These are phyloP conservation scores for Macrocystidia cucumis DNA, from an alignment of 1,284 basidiomycete species.

Conservation along the genomic window DNA sequence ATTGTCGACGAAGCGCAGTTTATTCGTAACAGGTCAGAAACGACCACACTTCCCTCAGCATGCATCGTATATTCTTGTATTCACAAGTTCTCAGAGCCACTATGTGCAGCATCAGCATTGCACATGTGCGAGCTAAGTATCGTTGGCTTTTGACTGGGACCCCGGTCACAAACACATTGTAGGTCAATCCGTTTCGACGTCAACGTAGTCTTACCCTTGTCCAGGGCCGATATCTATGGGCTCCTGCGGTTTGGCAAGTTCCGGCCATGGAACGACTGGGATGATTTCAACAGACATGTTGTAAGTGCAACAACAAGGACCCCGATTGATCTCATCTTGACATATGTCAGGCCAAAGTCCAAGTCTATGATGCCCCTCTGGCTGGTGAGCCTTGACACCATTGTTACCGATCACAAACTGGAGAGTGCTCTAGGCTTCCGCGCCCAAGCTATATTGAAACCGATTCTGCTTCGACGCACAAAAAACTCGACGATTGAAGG, in stretches of 20 bases:
- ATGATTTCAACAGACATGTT: slow-evolving; percentile 47
- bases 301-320: too few relatives aligned
- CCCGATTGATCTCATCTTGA: neutral
- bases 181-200: slow-evolving; percentile 11
- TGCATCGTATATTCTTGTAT: slow-evolving; percentile 1
- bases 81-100: slow-evolving; percentile 31
- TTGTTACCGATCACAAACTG: slow-evolving; percentile 3
- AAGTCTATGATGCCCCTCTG: slow-evolving; percentile 43
- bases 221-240: slow-evolving; percentile 61
- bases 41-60: neutral
- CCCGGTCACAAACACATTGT: slow-evolving; percentile 64
- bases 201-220: slow-evolving; percentile 2
- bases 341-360: slow-evolving; percentile 35
- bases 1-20: slow-evolving; percentile 68
- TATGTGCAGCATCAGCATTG: slow-evolving; percentile 47
- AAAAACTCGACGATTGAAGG: slow-evolving; percentile 54
- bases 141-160: slow-evolving; percentile 71
- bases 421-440: slow-evolving; percentile 31
- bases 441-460: slow-evolving; percentile 54
- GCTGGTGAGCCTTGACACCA: slow-evolving; percentile 30
- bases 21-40: slow-evolving; percentile 54
- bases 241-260: slow-evolving; percentile 60
- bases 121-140: slow-evolving; percentile 49
- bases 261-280: slow-evolving; percentile 65
- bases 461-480: slow-evolving; percentile 52